These are phyloP conservation scores for Solanum etuberosum DNA, from an alignment of 257 asterid species.

Conservation along the genomic window DNA sequence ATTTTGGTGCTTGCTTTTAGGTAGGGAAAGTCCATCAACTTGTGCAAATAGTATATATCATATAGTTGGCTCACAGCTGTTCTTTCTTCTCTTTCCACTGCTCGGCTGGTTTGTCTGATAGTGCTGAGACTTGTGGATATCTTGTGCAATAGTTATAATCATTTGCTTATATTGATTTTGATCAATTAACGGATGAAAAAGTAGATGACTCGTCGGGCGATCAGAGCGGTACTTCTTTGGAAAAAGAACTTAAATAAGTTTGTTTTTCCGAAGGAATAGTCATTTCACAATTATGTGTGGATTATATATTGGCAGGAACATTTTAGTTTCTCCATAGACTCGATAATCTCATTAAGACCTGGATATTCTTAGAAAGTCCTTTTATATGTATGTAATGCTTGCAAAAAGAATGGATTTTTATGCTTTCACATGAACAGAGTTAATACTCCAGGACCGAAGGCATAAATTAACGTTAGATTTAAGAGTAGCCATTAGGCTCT, in stretches of 20 bases:
- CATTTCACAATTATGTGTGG: neutral
- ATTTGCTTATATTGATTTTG: neutral
- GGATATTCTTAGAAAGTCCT: neutral
- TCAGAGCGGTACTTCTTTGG: neutral
- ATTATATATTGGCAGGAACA: neutral
- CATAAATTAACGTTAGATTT: neutral
- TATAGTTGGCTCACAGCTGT: neutral
- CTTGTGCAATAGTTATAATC: neutral
- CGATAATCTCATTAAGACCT: neutral
- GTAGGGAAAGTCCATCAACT: neutral
- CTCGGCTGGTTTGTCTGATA: neutral
- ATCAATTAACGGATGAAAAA: neutral
- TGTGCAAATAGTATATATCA: neutral
- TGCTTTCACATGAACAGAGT: neutral
- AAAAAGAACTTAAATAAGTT: neutral
- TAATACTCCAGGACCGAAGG: too few species aligned
- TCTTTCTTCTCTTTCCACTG: neutral
- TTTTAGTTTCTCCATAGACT: neutral
- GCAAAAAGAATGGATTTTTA: neutral
- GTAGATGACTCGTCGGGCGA: neutral
- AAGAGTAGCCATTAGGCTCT: neutral
- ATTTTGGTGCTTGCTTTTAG: neutral
- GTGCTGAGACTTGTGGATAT: neutral
- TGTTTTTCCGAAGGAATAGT: neutral
- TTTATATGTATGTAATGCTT: neutral